Percentiles rank a stretch among this genome's conserved stretches.
These are phyloP conservation scores for Cutaneotrichosporon spelunceum DNA, from an alignment of 1,284 basidiomycete genomes.

Conservation along the genomic window DNA sequence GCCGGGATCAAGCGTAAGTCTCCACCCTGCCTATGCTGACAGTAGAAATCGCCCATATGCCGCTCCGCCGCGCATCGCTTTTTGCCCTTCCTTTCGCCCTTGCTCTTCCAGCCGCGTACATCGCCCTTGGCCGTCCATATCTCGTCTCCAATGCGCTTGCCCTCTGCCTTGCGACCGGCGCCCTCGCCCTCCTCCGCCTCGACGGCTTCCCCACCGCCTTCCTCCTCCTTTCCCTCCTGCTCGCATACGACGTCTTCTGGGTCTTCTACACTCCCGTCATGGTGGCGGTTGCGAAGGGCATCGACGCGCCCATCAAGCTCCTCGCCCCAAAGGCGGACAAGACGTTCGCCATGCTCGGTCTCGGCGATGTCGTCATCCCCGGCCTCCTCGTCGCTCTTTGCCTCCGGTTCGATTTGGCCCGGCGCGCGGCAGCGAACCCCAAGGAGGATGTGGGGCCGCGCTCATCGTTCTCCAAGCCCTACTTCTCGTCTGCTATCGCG, in stretches of 20 bases:
- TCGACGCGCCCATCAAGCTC: constrained; percentile 92
- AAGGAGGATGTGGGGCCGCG: constrained; percentile 36
- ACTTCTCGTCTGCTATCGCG: constrained; percentile 68
- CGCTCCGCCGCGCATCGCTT: constrained; percentile 56
- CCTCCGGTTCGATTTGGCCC: constrained; percentile 76
- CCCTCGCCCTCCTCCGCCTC: constrained; percentile 75
- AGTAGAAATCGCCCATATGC: constrained; percentile 47
- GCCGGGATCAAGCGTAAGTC: constrained; percentile 44
- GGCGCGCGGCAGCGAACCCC: constrained; percentile 25
- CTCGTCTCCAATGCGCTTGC: constrained; percentile 76
- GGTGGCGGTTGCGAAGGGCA: constrained; percentile 85
- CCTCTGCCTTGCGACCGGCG: constrained; percentile 72
- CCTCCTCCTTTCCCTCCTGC: constrained; percentile 73
- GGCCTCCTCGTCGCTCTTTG: constrained; percentile 87
- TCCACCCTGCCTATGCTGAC: constrained; percentile 8
- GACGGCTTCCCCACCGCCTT: constrained; percentile 88
- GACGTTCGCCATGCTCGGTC: constrained; percentile 66
- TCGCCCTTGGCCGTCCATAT: constrained; percentile 62
- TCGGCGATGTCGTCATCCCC: constrained; percentile 65
- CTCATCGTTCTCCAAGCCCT: constrained; percentile 63
- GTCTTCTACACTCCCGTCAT: constrained; percentile 57
- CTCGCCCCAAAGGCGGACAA: constrained; percentile 70
- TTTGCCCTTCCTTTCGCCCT: constrained; percentile 63
- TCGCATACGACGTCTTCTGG: constrained; percentile 78
- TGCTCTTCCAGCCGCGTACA: constrained; percentile 67